These are phyloP conservation scores for Chlorociboria aeruginascens DNA, from an alignment of 495 filamentous ascomycete genomes.

Conservation along the genomic window DNA sequence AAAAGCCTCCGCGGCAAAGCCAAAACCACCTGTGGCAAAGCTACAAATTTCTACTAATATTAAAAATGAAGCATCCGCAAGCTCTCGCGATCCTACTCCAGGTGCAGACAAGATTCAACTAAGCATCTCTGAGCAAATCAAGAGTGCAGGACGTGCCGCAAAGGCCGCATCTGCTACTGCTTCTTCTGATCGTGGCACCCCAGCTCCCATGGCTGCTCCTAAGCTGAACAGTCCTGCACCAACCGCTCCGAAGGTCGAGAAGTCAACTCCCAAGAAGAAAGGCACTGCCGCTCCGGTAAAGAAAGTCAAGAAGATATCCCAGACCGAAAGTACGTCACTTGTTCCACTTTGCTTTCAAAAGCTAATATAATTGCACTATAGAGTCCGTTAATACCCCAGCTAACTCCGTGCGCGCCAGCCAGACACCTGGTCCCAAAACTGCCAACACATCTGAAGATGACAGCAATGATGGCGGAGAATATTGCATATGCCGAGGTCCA, in stretches of 20 bases:
- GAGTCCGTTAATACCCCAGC: not conserved
- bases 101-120: conserved; percentile 4
- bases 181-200: conserved; percentile 6
- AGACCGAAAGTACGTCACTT: not conserved
- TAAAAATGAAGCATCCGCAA: conserved; percentile 6
- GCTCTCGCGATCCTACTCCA: conserved; percentile 14
- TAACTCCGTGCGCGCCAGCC: conserved; percentile 2
- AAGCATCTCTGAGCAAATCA: conserved; percentile 16
- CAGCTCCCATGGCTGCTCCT: conserved; percentile 1
- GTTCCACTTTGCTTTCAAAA: not conserved
- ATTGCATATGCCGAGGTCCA: conserved; percentile 58
- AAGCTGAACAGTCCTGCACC: conserved; percentile 1
- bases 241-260: not conserved
- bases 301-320: conserved; percentile 8
- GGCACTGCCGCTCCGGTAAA: conserved; percentile 11
- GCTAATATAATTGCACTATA: not conserved
- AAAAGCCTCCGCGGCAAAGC: conserved; percentile 4
- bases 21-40: not conserved
- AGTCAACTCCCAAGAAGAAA: conserved; percentile 6
- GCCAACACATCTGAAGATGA: conserved; percentile 19
- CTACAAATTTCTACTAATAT: not conserved
- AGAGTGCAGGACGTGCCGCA: conserved; percentile 10
- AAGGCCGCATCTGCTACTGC: conserved; percentile 5
- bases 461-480: conserved; percentile 39
- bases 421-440: conserved; percentile 3